Conservation (phyloP, 495 filamentous ascomycete species). For the Penicillium cinerascens region DNA sequence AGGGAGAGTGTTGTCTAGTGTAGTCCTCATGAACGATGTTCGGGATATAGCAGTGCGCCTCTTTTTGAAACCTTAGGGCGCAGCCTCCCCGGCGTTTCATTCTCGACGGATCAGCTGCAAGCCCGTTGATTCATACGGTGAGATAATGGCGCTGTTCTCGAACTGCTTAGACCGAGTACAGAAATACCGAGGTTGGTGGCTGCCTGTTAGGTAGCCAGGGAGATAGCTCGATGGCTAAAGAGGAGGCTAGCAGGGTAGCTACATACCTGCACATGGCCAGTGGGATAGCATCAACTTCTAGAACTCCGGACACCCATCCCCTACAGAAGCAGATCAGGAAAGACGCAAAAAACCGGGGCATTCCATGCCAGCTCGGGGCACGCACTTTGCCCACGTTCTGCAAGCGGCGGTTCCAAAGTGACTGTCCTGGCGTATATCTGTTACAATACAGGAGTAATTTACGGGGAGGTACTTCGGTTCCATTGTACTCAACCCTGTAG, state of each 20-base stretch:
- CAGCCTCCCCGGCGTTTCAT: neutral
- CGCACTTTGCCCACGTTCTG: slow-evolving; percentile 30
- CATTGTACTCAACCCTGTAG: neutral
- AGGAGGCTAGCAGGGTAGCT: neutral
- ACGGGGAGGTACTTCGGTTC: slow-evolving; percentile 6
- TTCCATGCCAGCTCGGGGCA: slow-evolving; percentile 20
- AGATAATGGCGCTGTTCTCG: neutral
- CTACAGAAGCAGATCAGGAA: neutral
- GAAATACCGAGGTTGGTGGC: neutral
- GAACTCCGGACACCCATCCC: slow-evolving; percentile 6
- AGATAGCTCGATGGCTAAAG: neutral
- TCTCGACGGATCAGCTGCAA: neutral
- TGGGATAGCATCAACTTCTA: slow-evolving; percentile 6
- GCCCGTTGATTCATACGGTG: neutral
- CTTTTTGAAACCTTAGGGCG: no score
- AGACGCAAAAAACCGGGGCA: slow-evolving; percentile 12
- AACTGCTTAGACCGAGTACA: neutral
- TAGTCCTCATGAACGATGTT: no score
- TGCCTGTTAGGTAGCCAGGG: no score
- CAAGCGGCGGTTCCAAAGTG: slow-evolving; percentile 24
- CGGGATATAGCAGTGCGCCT: no score
- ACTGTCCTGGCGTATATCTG: slow-evolving; percentile 5
- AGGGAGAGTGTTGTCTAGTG: no score
- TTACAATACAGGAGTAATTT: slow-evolving; percentile 17
- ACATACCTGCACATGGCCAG: neutral